phyloP scores from a whole-genome alignment of 345 rosid genomes.

The Populus ilicifolia region DNA sequence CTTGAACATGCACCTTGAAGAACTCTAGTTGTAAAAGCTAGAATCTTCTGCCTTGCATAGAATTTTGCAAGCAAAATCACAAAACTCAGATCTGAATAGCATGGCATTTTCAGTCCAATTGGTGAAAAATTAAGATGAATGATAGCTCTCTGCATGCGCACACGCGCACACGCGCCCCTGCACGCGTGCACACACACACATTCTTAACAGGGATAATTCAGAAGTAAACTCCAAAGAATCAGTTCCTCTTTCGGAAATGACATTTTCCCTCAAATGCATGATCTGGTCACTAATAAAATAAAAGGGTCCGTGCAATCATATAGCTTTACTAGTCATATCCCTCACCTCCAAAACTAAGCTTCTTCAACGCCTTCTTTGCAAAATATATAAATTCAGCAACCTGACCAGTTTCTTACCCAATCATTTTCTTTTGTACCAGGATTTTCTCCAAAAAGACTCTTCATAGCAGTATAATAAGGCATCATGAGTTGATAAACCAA shows the following conservation, averaged over 20 bases:
- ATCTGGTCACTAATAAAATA: no score
- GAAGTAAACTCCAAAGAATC: not conserved
- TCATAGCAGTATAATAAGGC: not conserved
- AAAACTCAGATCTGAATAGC: not conserved
- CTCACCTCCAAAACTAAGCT: no score
- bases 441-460: not conserved
- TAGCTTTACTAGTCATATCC: no score
- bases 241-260: not conserved
- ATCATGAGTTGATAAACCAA: not conserved
- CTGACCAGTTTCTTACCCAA: not conserved
- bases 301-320: no score
- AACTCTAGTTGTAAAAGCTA: not conserved
- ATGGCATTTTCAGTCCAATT: not conserved
- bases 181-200: not conserved
- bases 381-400: no score
- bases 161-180: no score
- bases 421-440: not conserved
- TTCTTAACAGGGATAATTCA: not conserved
- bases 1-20: not conserved
- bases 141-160: not conserved
- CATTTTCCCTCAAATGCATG: not conserved
- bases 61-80: not conserved
- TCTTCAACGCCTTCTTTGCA: no score
- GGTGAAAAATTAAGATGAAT: not conserved
- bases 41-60: not conserved